Evolutionary conservation across 2,329 filamentous ascomycete genomes (phyloP), one percentile per base, ranked within the genome.

Genomic region (Cadophora sp.): DNA sequence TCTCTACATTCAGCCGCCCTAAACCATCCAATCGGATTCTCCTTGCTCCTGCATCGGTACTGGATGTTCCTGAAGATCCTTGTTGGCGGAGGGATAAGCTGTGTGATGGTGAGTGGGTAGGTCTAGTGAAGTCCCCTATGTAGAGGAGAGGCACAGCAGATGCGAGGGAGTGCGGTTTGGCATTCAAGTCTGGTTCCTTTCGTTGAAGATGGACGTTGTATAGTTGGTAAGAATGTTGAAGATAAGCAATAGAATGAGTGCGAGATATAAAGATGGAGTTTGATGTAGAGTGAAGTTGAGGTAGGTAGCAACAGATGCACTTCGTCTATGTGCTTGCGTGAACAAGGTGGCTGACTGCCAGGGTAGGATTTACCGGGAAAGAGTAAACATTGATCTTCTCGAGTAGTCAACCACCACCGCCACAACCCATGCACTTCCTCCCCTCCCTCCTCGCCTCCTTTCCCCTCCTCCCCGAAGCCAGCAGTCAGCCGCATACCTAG

Each of bases 391-490:
- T 4, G 11, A 26, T 40, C 31, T 34, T 2, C 12, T 34, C 8
- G 5, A 6, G 31, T 43, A 43, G 40, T 16, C 40, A 1, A 43
- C 40, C 40, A 43, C 16, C 40, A 43, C 9, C 12, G 26, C 7
- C 34, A 4, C 31, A 59, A 37, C 4, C 12, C 12, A 29, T 11
- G 4, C 19, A 34, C n/a, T 34, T n/a, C 51, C 51, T 56, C 29
- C 7, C 53, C 53, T 56, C 27, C 27, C 1, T 8, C 5, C 43
- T 48, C 43, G 43, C 43, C 43, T 22, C 43, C 7, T 48, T 1
- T n/a, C n/a, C 29, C 11, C 31, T 40, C 55, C 55, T 59, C 34
- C 55, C 55, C 55, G 55, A 29, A 59, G 55, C 29, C 55, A 56
- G 55, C 29, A 59, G n/a, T 16, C 8, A 59, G 55, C 31, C 55